phyloP scores from a whole-genome alignment of 768 basidiomycete genomes.

The Udeniomyces megalosporus region DNA sequence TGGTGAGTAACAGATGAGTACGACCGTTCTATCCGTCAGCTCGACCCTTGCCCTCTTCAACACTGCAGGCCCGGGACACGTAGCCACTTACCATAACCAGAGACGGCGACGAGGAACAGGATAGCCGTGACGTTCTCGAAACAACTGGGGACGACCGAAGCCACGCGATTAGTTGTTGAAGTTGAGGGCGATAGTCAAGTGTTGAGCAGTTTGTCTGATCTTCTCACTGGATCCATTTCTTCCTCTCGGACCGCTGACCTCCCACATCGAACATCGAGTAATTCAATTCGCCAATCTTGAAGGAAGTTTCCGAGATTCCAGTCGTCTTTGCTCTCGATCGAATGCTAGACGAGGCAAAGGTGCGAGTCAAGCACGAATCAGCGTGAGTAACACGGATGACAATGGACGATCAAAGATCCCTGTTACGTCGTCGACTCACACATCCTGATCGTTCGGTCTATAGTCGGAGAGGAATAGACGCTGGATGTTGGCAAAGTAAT shows the following conservation, averaged over 20 bases:
- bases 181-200: not conserved
- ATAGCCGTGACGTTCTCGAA: conserved; percentile 80
- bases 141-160: conserved; percentile 19
- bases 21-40: no score
- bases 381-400: not conserved
- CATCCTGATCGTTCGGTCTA: conserved; percentile 49
- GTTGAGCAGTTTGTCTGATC: not conserved
- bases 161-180: not conserved
- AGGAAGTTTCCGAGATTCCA: conserved; percentile 77
- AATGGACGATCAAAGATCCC: not conserved
- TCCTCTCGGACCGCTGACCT: conserved; percentile 80
- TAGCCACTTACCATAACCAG: conserved; percentile 83
- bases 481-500: conserved; percentile 39
- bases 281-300: conserved; percentile 51
- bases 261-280: conserved; percentile 80
- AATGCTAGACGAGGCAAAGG: conserved; percentile 47
- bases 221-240: conserved; percentile 66
- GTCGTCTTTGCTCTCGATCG: conserved; percentile 72
- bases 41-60: no score
- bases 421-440: not conserved
- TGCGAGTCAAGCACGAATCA: conserved; percentile 37
- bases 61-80: no score
- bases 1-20: no score
- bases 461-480: conserved; percentile 61
- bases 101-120: conserved; percentile 74